phyloP scores from a whole-genome alignment of 1,284 basidiomycete genomes.

The Psilocybe mexicana region DNA sequence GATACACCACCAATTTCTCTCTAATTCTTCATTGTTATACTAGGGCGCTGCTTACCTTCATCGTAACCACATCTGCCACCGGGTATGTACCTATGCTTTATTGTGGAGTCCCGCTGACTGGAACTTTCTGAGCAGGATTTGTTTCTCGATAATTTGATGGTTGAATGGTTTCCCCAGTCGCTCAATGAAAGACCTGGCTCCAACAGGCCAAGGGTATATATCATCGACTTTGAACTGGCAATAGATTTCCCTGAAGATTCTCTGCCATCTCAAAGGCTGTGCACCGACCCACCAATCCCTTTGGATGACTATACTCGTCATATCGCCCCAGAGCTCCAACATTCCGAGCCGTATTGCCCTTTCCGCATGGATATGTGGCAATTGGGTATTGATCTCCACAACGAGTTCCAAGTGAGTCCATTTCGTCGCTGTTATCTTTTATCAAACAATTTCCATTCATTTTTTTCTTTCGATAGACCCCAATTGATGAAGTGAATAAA shows the following conservation, averaged over 20 bases:
- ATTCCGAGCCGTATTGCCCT: not conserved
- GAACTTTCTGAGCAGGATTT: not conserved
- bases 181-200: not conserved
- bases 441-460: not conserved
- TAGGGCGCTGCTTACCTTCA: slow-evolving; percentile 9
- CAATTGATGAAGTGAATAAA: not conserved
- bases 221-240: slow-evolving; percentile 13
- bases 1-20: not conserved
- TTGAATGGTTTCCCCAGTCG: slow-evolving; percentile 10
- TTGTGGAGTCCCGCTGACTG: no score
- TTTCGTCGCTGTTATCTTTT: not conserved
- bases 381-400: not conserved
- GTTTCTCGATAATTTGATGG: slow-evolving; percentile 7
- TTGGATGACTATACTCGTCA: not conserved
- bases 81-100: not conserved
- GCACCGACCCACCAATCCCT: not conserved
- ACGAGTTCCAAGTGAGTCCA: not conserved
- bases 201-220: slow-evolving; percentile 5
- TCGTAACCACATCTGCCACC: slow-evolving; percentile 4
- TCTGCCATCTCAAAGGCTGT: not conserved
- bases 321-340: not conserved
- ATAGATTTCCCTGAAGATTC: slow-evolving; percentile 8
- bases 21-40: not conserved
- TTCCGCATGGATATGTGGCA: slow-evolving; percentile 10
- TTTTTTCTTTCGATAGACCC: not conserved